Evolutionary conservation across 345 rosid genomes (phyloP), one percentile per base, ranked within the genome.

Genomic region (Gossypium mustelinum): DNA sequence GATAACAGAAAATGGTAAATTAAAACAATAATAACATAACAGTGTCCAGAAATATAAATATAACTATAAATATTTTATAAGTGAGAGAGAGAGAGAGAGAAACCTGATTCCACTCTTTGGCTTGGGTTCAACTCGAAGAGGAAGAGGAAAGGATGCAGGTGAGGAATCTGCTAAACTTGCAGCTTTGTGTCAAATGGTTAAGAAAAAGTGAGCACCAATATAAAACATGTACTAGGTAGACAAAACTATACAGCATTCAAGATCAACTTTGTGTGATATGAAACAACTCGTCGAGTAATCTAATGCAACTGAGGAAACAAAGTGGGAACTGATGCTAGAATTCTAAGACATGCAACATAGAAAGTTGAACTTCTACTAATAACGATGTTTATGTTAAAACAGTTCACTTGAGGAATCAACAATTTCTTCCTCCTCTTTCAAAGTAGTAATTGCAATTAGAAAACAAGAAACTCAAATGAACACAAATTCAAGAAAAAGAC

Each of bases 121-220:
- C 82, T 95, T 95, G 55, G 98, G 99, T 76, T 95, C 99, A 54
- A 93, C 96, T 54, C 98, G 97, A 59, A 93, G 96, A 9, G 98
- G 72, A 84, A 93, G 83, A 45, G 97, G 94, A 83, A 90, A 85
- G 18, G 93, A 75, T 78, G 94, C 90, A 43, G 96, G 93, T 50
- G 97, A 80, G 17, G 97, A 87, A 90, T 95, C 99, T 14, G 93
- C 98, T 82, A 87, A 80, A 73, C 82, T 93, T 71, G 99, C 98
- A 81, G 98, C 98, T 89, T 87, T 91, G 97, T 94, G 54, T 77
- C 66, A 65, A 51, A 73, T 79, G 75, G 87, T 92, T 78, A 92
- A 87, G 94, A 86, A 82, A 67, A 50, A 41, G 24, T 4, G 10
- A 20, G 48, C 13, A 60, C 51, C 74, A 39, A 75, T 18, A 68